These are phyloP conservation scores for Gynochthodes officinalis DNA, from an alignment of 257 asterid species.

Conservation along the genomic window DNA sequence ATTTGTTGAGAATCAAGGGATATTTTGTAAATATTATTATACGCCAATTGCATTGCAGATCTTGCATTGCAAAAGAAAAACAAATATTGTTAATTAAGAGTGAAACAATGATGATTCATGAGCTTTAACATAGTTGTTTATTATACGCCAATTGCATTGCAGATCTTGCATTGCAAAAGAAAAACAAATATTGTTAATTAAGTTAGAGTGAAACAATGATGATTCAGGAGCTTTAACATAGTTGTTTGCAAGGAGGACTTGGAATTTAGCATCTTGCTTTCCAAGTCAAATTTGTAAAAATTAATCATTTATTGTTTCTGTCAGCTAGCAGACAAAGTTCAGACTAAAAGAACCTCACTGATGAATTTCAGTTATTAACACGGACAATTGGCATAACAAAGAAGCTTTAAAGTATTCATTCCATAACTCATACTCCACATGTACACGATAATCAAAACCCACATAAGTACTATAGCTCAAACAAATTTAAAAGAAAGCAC, in stretches of 20 bases:
- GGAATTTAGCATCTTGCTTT: background rate
- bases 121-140: background rate
- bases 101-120: too few relatives aligned
- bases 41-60: background rate
- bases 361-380: background rate
- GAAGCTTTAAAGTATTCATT: background rate
- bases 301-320: background rate
- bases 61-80: background rate
- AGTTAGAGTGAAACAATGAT: too few relatives aligned
- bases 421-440: background rate
- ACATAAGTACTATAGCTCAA: background rate
- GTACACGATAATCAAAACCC: background rate
- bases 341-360: background rate
- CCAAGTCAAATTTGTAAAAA: background rate
- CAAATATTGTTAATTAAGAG: background rate
- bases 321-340: background rate
- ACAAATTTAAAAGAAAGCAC: constrained; percentile 30
- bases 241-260: background rate
- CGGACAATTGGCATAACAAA: background rate
- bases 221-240: background rate
- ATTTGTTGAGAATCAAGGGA: background rate
- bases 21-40: background rate
- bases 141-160: background rate
- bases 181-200: background rate
- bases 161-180: background rate